These are phyloP conservation scores for Trichoderma atrobrunneum DNA, from an alignment of 2,329 filamentous ascomycete genomes.

Conservation along the genomic window DNA sequence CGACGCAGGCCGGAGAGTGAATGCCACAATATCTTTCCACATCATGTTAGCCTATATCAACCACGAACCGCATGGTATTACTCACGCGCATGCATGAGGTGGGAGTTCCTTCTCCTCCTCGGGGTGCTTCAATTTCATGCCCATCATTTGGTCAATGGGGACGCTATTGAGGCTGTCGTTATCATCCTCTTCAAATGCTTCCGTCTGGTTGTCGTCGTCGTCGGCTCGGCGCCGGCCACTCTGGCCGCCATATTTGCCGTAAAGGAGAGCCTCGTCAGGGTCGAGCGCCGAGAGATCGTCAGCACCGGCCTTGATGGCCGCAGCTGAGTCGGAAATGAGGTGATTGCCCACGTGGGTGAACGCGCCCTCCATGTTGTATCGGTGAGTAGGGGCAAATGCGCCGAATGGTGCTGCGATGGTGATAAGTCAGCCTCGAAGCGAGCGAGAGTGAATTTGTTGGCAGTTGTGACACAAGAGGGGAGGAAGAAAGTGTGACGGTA, in stretches of 20 bases:
- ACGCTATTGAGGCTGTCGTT: constrained; percentile 73
- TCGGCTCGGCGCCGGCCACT: constrained; percentile 69
- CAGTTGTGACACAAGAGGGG: not conserved
- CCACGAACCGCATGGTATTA: constrained; percentile 28
- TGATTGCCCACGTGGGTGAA: constrained; percentile 88
- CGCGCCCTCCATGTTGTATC: constrained; percentile 70
- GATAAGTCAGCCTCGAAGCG: constrained; percentile 6
- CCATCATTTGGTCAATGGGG: constrained; percentile 71
- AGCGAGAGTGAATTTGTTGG: not conserved
- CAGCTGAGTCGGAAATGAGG: constrained; percentile 77
- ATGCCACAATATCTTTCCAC: constrained; percentile 86
- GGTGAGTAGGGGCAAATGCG: constrained; percentile 13
- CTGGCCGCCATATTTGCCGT: constrained; percentile 63
- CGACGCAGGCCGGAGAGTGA: constrained; percentile 89
- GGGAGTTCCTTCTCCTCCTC: constrained; percentile 92
- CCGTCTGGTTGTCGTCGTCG: constrained; percentile 86
- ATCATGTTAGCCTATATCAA: constrained; percentile 26
- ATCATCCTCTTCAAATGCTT: constrained; percentile 80
- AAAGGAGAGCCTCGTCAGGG: constrained; percentile 77
- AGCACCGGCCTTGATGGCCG: constrained; percentile 82
- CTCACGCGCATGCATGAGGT: constrained; percentile 91
- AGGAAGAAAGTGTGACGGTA: not conserved
- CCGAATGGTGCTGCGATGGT: constrained; percentile 3
- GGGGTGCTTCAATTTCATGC: constrained; percentile 51
- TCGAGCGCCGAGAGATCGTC: constrained; percentile 71